phyloP scores from a whole-genome alignment of 179 eudicot genomes.

The Dionaea muscipula region DNA sequence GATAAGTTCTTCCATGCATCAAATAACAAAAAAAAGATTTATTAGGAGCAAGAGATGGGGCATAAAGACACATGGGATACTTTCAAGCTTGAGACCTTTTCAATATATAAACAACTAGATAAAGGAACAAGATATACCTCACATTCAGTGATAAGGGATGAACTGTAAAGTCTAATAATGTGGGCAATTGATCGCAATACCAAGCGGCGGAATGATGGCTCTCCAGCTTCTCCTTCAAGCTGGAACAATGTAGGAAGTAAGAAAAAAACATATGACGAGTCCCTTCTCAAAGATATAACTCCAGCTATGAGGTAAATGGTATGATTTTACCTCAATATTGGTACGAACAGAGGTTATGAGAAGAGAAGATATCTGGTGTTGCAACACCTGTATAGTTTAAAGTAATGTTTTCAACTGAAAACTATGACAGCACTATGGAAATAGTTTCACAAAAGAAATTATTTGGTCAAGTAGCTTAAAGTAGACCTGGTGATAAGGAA shows the following conservation, averaged over 20 bases:
- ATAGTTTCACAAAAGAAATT: background rate
- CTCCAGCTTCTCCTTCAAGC: slow-evolving; percentile 96
- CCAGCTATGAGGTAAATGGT: background rate
- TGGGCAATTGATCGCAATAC: slow-evolving; percentile 89
- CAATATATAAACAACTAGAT: background rate
- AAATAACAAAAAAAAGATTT: too few relatives aligned
- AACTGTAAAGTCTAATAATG: slow-evolving; percentile 81
- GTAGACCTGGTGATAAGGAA: slow-evolving; percentile 74
- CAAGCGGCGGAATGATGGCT: slow-evolving; percentile 92
- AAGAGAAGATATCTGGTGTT: slow-evolving; percentile 90
- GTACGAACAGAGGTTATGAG: slow-evolving; percentile 97
- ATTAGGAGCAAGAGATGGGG: too few relatives aligned
- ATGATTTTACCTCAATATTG: slow-evolving; percentile 68
- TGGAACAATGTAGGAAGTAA: slow-evolving; percentile 18
- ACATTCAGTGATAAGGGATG: slow-evolving; percentile 79
- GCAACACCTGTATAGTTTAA: slow-evolving; percentile 63
- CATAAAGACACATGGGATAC: too few relatives aligned
- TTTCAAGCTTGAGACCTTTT: background rate
- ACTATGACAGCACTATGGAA: slow-evolving; percentile 3
- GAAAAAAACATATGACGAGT: background rate
- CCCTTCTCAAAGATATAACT: background rate
- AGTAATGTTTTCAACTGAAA: slow-evolving; percentile 15
- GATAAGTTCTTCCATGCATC: too few relatives aligned
- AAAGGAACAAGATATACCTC: slow-evolving; percentile 43
- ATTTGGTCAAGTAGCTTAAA: slow-evolving; percentile 4